These are phyloP conservation scores for Fomitopsis pinicola DNA, from an alignment of 1,284 basidiomycete genomes.

Conservation along the genomic window DNA sequence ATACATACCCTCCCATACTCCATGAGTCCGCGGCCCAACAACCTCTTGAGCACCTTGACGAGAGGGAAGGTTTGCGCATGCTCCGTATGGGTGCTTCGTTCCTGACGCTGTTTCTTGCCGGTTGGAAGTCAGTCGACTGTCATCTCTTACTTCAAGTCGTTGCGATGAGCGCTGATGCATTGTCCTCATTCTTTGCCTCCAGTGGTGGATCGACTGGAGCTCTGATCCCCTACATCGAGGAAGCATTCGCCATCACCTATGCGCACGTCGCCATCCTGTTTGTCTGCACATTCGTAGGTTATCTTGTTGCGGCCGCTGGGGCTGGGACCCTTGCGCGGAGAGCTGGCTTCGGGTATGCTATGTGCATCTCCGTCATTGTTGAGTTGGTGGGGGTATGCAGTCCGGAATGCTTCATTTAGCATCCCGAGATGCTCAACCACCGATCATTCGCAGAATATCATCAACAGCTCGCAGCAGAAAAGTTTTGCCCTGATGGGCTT, in stretches of 20 bases:
- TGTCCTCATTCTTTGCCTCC: not conserved
- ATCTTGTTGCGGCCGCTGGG: conserved; percentile 23
- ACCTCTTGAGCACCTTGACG: conserved; percentile 20
- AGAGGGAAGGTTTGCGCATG: conserved; percentile 14
- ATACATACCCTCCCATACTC: not conserved
- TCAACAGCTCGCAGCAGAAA: conserved; percentile 28
- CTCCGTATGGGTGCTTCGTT: conserved; percentile 21
- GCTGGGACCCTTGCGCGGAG: conserved; percentile 22
- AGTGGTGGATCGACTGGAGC: conserved; percentile 29
- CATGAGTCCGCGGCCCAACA: not conserved
- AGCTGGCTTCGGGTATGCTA: conserved; percentile 26
- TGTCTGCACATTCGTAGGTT: conserved; percentile 26
- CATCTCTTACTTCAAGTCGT: not conserved
- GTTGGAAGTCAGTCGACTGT: conserved; percentile 24
- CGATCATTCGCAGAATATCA: conserved; percentile 22
- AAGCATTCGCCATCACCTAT: conserved; percentile 23
- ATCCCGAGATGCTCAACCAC: not conserved
- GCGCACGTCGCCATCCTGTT: conserved; percentile 26
- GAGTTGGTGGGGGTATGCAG: conserved; percentile 27
- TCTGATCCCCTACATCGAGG: conserved; percentile 27
- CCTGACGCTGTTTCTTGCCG: conserved; percentile 24
- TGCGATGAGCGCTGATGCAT: not conserved
- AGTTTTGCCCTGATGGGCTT: conserved; percentile 29
- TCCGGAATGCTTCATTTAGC: not conserved
- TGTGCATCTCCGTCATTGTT: conserved; percentile 21